Evolutionary conservation across 2,329 filamentous ascomycete species (phyloP), one percentile per base, ranked within the genome.

Genomic region (Aspergillus sp.): DNA sequence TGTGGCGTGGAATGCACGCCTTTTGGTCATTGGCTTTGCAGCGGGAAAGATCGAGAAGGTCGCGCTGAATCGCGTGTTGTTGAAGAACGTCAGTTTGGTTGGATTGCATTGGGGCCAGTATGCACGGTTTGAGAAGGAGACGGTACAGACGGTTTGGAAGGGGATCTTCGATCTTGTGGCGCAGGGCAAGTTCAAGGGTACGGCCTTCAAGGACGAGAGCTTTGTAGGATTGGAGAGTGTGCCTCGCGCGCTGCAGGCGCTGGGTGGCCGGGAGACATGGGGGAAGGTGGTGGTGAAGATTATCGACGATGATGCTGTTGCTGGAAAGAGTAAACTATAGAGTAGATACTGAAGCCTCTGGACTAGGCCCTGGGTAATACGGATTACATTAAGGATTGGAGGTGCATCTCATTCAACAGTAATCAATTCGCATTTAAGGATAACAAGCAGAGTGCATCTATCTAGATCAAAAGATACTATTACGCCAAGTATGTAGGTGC

Each of bases 101-200:
- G 94, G 94, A 1, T 80, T 97, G 70, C 91, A 96, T 79, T 98
- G 94, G 94, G 94, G 94, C 12, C 87, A 89, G 60, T 97, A 97
- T 78, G 81, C 88, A 1, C 82, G 82, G 48, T 85, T 90, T 66
- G 90, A 97, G 80, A 86, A 82, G 21, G 86, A 89, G 71, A 88
- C 83, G 49, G 86, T 95, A 5, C 81, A 83, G 7, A 76, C 79
- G 21, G 92, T 97, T 0, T 98, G 94, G 94, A 79, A 89, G 53
- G 92, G 90, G 0, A 87, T 98, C 65, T 91, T 91, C 72, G 82
- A 87, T 67, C 78, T 98, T 59, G 90, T 98, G 63, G 84, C 85
- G 52, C 79, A 89, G 67, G 91, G 91, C 12, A 92, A 93, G 77
- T 90, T 97, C 70, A 87, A 79, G 69, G 90, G 91, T 0, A 97